A percentile compares a stretch with the other conserved stretches of the same genome.
Evolutionary conservation across 2,329 filamentous ascomycete species (phyloP).

Genomic region (Exophiala xenobiotica): DNA sequence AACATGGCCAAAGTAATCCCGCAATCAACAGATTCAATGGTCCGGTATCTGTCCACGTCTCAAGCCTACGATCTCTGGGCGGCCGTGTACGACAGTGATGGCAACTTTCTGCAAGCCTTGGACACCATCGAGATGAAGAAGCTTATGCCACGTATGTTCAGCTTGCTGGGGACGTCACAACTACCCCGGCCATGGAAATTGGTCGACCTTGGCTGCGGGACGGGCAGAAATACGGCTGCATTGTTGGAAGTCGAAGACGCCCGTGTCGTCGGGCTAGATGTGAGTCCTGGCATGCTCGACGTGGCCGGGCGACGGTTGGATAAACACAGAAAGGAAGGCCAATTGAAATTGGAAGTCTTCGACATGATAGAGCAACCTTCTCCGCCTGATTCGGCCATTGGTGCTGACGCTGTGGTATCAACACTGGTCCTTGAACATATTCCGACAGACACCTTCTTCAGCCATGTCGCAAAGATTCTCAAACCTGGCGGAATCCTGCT

Average conservation of each 20-base stretch:
- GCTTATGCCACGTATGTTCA: constrained; percentile 52
- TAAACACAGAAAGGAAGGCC: not conserved
- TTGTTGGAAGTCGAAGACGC: constrained; percentile 33
- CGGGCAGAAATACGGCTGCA: constrained; percentile 60
- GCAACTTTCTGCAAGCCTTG: constrained; percentile 65
- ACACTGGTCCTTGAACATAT: constrained; percentile 67
- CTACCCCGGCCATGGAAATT: constrained; percentile 37
- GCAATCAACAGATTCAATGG: constrained; percentile 14
- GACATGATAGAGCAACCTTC: constrained; percentile 40
- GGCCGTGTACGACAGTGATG: constrained; percentile 62
- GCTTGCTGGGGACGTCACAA: constrained; percentile 28
- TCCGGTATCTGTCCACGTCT: constrained; percentile 40
- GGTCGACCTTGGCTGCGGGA: constrained; percentile 66
- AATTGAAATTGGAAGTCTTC: constrained; percentile 37
- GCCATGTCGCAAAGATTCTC: constrained; percentile 46
- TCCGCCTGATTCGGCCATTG: constrained; percentile 27
- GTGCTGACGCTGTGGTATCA: constrained; percentile 47
- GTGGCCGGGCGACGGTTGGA: constrained; percentile 42
- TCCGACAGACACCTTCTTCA: constrained; percentile 56
- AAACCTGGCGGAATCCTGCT: constrained; percentile 51
- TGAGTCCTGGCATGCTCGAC: constrained; percentile 57
- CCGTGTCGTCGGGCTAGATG: constrained; percentile 56
- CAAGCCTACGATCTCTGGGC: constrained; percentile 54
- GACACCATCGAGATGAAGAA: constrained; percentile 57
- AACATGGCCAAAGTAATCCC: constrained; percentile 18